These are phyloP conservation scores for Pulicaria dysenterica DNA, from an alignment of 129 eudicot genomes.

Conservation along the genomic window DNA sequence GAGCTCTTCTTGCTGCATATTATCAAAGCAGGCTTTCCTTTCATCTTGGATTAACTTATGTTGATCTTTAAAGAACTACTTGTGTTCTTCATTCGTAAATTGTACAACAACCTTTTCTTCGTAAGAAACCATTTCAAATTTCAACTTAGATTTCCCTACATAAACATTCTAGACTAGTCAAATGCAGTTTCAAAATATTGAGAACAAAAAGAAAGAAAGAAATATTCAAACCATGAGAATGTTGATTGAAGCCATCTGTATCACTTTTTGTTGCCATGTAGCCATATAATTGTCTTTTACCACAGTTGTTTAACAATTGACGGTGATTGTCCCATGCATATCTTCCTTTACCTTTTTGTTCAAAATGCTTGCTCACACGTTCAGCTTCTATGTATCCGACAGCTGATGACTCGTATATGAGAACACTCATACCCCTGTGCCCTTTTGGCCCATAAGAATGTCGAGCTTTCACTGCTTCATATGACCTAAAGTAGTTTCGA, in stretches of 20 bases:
- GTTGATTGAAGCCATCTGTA: slow-evolving; percentile 14
- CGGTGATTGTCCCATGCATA: neutral
- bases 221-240: slow-evolving; percentile 6
- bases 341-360: slow-evolving; percentile 4
- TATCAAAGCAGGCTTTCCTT: too few relatives aligned
- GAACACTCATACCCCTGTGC: slow-evolving; percentile 20
- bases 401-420: neutral
- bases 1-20: too few relatives aligned
- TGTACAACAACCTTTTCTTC: too few relatives aligned
- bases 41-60: too few relatives aligned
- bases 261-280: slow-evolving; percentile 13
- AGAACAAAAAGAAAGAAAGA: too few relatives aligned
- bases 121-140: too few relatives aligned
- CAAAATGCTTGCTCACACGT: slow-evolving; percentile 19
- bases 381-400: slow-evolving; percentile 18
- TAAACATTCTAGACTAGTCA: too few relatives aligned
- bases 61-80: too few relatives aligned
- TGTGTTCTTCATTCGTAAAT: too few relatives aligned
- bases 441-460: slow-evolving; percentile 16
- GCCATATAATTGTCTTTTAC: slow-evolving; percentile 9
- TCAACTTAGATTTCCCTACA: too few relatives aligned
- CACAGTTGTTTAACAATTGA: neutral
- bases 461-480: slow-evolving; percentile 15
- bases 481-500: slow-evolving; percentile 14
- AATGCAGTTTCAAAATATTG: too few relatives aligned